A percentile compares a stretch with the other conserved stretches of the same genome.
These are phyloP conservation scores for Potentilla sterilis DNA, from an alignment of 306 rosid species.

Conservation along the genomic window DNA sequence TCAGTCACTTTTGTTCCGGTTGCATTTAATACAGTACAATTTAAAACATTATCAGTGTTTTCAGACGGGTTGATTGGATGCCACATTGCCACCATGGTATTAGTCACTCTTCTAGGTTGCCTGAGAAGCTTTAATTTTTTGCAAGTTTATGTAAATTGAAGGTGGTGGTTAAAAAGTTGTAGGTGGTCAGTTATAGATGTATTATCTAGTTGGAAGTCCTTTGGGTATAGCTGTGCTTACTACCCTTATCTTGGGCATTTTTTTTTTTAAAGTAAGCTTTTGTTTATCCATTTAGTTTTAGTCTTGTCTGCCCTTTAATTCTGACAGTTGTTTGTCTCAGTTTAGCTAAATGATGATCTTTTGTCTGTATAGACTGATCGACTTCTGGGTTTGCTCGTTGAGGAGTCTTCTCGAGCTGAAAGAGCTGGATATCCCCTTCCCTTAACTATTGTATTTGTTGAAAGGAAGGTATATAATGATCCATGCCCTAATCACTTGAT, in stretches of 20 bases:
- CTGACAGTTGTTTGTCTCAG: neutral
- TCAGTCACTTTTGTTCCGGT: neutral
- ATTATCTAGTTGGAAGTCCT: neutral
- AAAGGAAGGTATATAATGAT: constrained; percentile 61
- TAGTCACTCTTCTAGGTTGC: neutral
- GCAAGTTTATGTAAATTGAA: neutral
- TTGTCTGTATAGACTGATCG: constrained; percentile 61
- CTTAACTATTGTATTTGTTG: constrained; percentile 81
- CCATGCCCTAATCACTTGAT: constrained; percentile 9
- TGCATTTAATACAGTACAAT: neutral
- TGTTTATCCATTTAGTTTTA: neutral
- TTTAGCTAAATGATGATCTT: neutral
- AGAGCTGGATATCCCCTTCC: constrained; percentile 64
- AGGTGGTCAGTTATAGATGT: neutral
- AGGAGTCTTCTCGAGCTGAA: constrained; percentile 73
- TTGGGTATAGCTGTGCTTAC: neutral
- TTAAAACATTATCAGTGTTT: neutral
- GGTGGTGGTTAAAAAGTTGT: neutral
- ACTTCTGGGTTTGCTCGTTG: constrained; percentile 75
- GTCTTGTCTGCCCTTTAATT: neutral
- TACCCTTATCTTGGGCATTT: neutral
- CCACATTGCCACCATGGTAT: neutral
- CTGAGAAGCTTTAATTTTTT: neutral
- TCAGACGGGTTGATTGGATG: neutral
- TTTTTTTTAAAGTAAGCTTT: neutral